Percentiles rank a stretch among this genome's conserved stretches.
Conservation (phyloP, 306 rosid genomes). For the Cicer yamashitae region DNA sequence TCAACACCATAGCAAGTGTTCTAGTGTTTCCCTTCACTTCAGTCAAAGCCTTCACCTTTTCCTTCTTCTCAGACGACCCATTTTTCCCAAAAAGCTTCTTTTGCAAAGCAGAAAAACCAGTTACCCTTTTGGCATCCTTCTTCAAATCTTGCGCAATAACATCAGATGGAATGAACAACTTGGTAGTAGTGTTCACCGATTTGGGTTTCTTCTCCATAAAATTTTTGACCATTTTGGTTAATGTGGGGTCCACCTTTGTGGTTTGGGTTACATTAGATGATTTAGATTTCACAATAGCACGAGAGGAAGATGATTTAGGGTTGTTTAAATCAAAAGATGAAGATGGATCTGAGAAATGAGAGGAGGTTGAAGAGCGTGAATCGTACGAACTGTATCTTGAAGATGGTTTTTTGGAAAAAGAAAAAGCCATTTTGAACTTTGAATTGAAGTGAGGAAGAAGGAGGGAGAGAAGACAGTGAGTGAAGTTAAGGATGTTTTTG, state of each 20-base stretch:
- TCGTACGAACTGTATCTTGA: slow-evolving; percentile 87
- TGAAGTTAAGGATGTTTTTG: background rate
- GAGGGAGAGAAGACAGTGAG: background rate
- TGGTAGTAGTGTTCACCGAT: slow-evolving; percentile 34
- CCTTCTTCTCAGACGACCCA: slow-evolving; percentile 50
- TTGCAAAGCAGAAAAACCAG: slow-evolving; percentile 66
- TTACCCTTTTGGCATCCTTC: slow-evolving; percentile 64
- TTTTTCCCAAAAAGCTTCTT: slow-evolving; percentile 82
- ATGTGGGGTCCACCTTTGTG: slow-evolving; percentile 61
- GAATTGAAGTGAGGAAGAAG: background rate
- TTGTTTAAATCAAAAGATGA: slow-evolving; percentile 65
- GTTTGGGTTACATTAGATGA: slow-evolving; percentile 53
- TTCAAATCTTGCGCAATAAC: slow-evolving; percentile 69
- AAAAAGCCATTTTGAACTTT: slow-evolving; percentile 52
- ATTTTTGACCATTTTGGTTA: slow-evolving; percentile 76
- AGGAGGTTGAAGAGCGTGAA: slow-evolving; percentile 75
- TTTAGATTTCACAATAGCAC: slow-evolving; percentile 66
- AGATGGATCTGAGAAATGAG: slow-evolving; percentile 77
- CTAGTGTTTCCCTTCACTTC: slow-evolving; percentile 91
- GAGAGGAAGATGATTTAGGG: slow-evolving; percentile 56
- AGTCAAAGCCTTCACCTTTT: slow-evolving; percentile 82
- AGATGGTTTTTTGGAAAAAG: slow-evolving; percentile 56
- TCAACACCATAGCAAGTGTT: slow-evolving; percentile 85
- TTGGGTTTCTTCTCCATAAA: slow-evolving; percentile 71
- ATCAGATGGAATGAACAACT: slow-evolving; percentile 70